Conservation (phyloP, 768 basidiomycete species). For the Nidularia pulvinata region DNA sequence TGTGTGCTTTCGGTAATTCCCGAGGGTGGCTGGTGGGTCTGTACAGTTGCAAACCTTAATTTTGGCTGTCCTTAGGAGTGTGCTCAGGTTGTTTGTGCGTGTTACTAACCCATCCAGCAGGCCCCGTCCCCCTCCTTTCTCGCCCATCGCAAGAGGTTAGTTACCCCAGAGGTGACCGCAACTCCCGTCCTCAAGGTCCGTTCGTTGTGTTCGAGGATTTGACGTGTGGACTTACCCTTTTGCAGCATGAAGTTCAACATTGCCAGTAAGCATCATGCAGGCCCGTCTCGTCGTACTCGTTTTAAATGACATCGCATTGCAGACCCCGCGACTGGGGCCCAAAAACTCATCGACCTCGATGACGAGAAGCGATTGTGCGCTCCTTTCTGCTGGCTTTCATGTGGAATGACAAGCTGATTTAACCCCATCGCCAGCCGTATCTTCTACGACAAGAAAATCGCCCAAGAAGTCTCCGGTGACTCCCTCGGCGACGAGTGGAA, state of each 20-base stretch:
- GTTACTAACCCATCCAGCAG: constrained; percentile 24
- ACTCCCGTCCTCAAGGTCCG: constrained; percentile 27
- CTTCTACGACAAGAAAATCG: constrained; percentile 97
- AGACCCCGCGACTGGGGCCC: constrained; percentile 97
- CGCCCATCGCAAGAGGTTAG: constrained; percentile 39
- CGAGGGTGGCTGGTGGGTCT: constrained; percentile 50
- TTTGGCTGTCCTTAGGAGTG: constrained; percentile 13
- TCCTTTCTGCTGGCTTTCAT: not conserved
- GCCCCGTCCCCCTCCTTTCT: constrained; percentile 16
- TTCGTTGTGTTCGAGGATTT: not conserved
- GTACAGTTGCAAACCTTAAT: constrained; percentile 66
- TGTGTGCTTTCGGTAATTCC: constrained; percentile 18
- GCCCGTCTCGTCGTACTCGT: no score
- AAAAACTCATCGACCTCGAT: constrained; percentile 95
- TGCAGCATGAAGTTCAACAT: constrained; percentile 96
- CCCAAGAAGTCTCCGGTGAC: constrained; percentile 93
- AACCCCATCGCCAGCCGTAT: constrained; percentile 57
- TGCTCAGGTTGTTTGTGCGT: constrained; percentile 27
- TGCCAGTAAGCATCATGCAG: constrained; percentile 66
- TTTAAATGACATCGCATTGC: not conserved
- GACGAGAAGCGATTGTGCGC: constrained; percentile 85
- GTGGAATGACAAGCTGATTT: not conserved
- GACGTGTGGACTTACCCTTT: constrained; percentile 9
- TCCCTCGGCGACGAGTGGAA: constrained; percentile 94
- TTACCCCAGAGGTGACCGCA: constrained; percentile 42